Evolutionary conservation across 768 basidiomycete genomes (phyloP).

Genomic region (Pholiota microspora): DNA sequence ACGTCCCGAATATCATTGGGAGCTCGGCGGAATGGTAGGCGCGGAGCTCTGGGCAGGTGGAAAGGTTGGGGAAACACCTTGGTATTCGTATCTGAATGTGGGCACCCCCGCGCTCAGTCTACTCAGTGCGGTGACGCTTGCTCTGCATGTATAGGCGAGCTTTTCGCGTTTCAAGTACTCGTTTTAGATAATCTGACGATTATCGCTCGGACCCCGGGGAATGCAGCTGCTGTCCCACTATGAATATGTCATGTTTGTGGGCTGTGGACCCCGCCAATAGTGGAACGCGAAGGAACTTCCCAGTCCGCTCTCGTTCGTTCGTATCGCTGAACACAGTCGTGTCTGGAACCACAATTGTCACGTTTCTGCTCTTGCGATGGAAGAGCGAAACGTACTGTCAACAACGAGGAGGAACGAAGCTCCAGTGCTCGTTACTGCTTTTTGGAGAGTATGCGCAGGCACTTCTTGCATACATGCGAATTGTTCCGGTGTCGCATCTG

Average conservation of each 20-base stretch:
- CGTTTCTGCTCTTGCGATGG: not conserved
- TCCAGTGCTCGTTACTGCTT: conserved; percentile 29
- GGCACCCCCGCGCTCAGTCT: conserved; percentile 25
- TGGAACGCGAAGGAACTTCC: conserved; percentile 27
- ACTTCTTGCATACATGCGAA: conserved; percentile 35
- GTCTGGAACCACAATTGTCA: conserved; percentile 13
- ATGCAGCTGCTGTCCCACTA: conserved; percentile 25
- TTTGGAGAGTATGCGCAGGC: conserved; percentile 27
- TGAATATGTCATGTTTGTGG: conserved; percentile 33
- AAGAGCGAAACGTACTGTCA: conserved; percentile 25
- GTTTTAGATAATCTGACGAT: too few species aligned
- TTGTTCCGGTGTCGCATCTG: conserved; percentile 26
- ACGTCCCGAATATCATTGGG: conserved; percentile 38
- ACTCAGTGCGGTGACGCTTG: conserved; percentile 21
- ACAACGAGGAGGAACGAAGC: conserved; percentile 24
- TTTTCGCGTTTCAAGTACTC: too few species aligned
- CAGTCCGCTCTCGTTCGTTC: conserved; percentile 17
- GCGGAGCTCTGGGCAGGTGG: conserved; percentile 29
- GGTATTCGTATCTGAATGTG: conserved; percentile 28
- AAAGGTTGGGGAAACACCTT: conserved; percentile 33
- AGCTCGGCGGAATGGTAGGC: conserved; percentile 38
- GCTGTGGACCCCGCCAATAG: conserved; percentile 26
- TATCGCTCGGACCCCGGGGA: conserved; percentile 23
- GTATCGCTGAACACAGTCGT: conserved; percentile 31
- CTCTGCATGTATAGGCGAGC: conserved; percentile 28